Base-by-base conservation (phyloP, 2,329 filamentous ascomycete genomes). In the Stemphylium beticola region DNA sequence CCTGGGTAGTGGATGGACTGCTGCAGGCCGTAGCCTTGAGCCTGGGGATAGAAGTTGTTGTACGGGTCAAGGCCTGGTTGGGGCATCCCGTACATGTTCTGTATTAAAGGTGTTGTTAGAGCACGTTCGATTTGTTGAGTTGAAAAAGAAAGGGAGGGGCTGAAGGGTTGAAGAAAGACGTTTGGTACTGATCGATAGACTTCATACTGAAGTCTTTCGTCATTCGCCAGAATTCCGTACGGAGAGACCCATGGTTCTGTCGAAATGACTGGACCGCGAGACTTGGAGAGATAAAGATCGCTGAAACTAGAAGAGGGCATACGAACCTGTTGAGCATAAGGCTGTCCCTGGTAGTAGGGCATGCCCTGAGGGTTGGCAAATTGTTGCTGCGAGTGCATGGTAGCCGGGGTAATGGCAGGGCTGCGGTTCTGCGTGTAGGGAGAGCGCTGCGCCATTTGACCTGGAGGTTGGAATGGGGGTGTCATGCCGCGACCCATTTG, bases 121-220 rank as follows among this genome's bases (percentile, higher is more conserved):
- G 84, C 82, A 62, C 84, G 82, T 75, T 93, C 88, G 83, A 88
- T 91, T 63, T 87, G 82, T 69, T 85, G 85, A 72, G 80, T 87
- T 69, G 87, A 85, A 55, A 89, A 89, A 60, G 87, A 87, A 54
- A 92, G 85, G 72, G 85, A 73, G 52, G 14, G 22, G 42, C 14
- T 10, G 33, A n/a, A 18, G 22, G 9, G 22, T 29, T 33, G 33
- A 10, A 31, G 10, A 24, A 49, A 26, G 31, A 37, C 20, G n/a
- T 48, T 33, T 76, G 66, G 55, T 69, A 41, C 55, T 60, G 39
- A 54, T 61, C 24, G 18, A 5, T 20, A 38, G 20, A 14, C 4
- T 9, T 20, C n/a, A 34, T n/a, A 18, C 10, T 60, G 14, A 61
- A 53, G 58, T 42, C 50, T 59, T 55, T 55, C 53, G 56, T 48